Evolutionary conservation across 2,329 filamentous ascomycete species (phyloP), one percentile per base, ranked within the genome.

Genomic region (Fusarium aywerte): DNA sequence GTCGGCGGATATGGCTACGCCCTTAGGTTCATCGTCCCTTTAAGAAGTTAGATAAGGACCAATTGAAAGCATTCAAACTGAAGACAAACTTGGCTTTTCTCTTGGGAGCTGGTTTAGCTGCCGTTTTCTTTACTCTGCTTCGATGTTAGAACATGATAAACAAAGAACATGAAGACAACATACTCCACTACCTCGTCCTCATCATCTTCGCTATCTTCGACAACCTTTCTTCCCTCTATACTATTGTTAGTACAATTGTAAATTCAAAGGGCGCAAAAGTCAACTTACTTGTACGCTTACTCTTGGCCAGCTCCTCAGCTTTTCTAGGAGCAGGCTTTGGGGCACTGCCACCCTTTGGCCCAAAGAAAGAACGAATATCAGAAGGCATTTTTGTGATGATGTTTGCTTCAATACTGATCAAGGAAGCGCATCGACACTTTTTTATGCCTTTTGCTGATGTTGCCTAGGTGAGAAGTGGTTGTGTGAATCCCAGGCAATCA

Each of bases 321-420:
- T 84, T 83, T 75, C 82, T 84, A 4, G 80, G 70, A 12, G 79
- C 71, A 33, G 82, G 80, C 70, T 85, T 83, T 45, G 83, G 79
- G 16, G 85, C 80, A 42, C 84, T 80, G 71, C 86, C 84, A 50
- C 88, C 87, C 78, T 93, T 93, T 63, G 91, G 88, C 55, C 90
- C 89, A 82, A 98, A 97, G 80, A 97, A 98, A 72, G 85, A 93
- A 75, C 94, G 87, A 74, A 97, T 98, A 79, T 98, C 95, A 66
- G 93, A 53, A 58, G 88, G 93, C 97, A 97, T 66, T 63, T 65
- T 62, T 55, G 23, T 31, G 40, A 58, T 51, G 29, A 27, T 60
- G 40, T 35, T 56, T 32, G 51, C 56, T 49, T 52, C 29, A 42
- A 42, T 45, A 50, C 18, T 15, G 18, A 65, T 27, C 20, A 40